Percentiles rank a stretch among this genome's conserved stretches.
Conservation (phyloP, 2,329 filamentous ascomycete genomes). For the Colletotrichum siamense region DNA sequence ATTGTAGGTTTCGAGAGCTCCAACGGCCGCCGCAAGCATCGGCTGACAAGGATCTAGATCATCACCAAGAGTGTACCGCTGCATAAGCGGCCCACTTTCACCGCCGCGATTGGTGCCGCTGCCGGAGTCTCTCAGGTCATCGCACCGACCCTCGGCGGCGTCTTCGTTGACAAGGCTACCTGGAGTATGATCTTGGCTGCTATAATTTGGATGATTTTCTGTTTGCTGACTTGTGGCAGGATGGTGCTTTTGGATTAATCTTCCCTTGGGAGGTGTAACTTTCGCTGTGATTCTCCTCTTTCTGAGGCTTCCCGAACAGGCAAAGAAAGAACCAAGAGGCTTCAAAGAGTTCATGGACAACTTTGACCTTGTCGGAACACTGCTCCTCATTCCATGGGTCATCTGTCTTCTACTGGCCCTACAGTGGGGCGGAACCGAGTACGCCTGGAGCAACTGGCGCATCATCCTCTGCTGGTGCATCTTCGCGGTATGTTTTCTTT, state of each 20-base stretch:
- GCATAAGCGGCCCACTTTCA: conserved; percentile 56
- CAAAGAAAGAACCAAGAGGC: conserved; percentile 33
- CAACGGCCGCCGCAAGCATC: no score
- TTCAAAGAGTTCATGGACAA: conserved; percentile 34
- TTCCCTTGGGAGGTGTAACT: conserved; percentile 51
- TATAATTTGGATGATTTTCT: not conserved
- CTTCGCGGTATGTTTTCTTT: conserved; percentile 55
- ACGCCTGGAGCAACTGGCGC: conserved; percentile 37
- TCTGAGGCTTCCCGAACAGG: conserved; percentile 39
- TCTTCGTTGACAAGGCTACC: conserved; percentile 50
- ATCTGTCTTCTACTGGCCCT: not conserved
- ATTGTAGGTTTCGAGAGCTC: not conserved
- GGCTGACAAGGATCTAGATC: conserved; percentile 44
- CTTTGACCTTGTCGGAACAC: conserved; percentile 22
- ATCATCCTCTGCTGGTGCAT: conserved; percentile 54
- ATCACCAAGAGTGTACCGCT: conserved; percentile 54
- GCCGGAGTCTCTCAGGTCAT: conserved; percentile 59
- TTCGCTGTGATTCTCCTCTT: conserved; percentile 43
- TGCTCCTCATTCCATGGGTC: not conserved
- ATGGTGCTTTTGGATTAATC: conserved; percentile 54
- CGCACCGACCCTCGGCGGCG: conserved; percentile 55
- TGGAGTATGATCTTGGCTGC: conserved; percentile 40
- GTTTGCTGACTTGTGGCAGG: not conserved
- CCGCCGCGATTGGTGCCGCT: conserved; percentile 59
- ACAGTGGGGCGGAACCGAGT: not conserved